Percentiles rank a stretch among this genome's conserved stretches.
Evolutionary conservation across 768 basidiomycete species (phyloP).

Genomic region (Suillus paluster): DNA sequence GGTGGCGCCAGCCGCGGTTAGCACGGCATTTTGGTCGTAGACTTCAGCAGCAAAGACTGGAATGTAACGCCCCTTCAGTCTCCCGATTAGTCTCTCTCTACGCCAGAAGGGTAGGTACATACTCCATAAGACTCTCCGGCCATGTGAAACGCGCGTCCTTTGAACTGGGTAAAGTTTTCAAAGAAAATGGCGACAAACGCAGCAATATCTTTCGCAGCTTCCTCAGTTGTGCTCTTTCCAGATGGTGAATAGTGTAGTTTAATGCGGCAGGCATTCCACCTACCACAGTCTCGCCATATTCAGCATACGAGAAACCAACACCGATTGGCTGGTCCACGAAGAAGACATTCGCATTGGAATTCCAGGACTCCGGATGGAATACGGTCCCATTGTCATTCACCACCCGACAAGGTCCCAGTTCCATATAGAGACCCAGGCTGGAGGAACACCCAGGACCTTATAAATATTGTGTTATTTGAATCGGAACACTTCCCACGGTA

Average conservation of each 20-base stretch:
- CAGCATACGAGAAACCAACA: conserved; percentile 53
- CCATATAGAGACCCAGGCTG: conserved; percentile 73
- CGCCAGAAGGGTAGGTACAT: conserved; percentile 16
- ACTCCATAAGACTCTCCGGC: conserved; percentile 62
- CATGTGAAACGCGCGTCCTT: conserved; percentile 67
- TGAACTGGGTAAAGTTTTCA: conserved; percentile 72
- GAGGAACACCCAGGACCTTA: conserved; percentile 55
- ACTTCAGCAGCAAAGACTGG: conserved; percentile 54
- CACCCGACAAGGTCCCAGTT: conserved; percentile 75
- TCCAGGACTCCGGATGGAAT: conserved; percentile 69
- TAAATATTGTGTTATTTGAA: background rate
- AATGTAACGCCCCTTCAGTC: conserved; percentile 51
- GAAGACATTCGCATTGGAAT: conserved; percentile 58
- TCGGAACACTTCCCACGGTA: conserved; percentile 13
- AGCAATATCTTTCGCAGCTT: conserved; percentile 72
- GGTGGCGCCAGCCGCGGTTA: conserved; percentile 48
- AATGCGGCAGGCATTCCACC: conserved; percentile 18
- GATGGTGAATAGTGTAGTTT: background rate
- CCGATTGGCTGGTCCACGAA: conserved; percentile 51
- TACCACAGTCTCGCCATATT: conserved; percentile 45
- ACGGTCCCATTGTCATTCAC: conserved; percentile 51
- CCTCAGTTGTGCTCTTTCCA: conserved; percentile 60
- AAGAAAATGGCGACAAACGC: conserved; percentile 76
- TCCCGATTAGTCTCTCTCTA: background rate
- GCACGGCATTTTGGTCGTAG: conserved; percentile 50